phyloP scores from a whole-genome alignment of 2,329 filamentous ascomycete genomes.

The Thelonectria blattea region DNA sequence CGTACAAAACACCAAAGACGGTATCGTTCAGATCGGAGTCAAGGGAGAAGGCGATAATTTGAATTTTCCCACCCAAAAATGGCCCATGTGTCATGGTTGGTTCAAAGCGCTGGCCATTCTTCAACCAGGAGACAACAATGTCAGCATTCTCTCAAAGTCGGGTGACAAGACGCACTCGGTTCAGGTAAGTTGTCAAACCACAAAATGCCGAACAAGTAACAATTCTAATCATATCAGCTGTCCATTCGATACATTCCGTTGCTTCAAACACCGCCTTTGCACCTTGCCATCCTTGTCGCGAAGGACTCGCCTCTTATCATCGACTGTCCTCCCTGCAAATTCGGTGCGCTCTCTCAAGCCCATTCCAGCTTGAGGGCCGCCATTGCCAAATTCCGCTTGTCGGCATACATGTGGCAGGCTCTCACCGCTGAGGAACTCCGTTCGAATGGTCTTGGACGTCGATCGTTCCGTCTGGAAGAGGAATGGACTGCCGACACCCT shows the following conservation, averaged over 20 bases:
- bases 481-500: slow-evolving; percentile 73
- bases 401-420: slow-evolving; percentile 78
- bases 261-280: slow-evolving; percentile 66
- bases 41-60: not conserved
- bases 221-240: not conserved
- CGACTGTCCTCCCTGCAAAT: slow-evolving; percentile 68
- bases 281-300: slow-evolving; percentile 72
- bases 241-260: slow-evolving; percentile 57
- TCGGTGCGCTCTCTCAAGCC: slow-evolving; percentile 58
- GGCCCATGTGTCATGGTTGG: slow-evolving; percentile 26
- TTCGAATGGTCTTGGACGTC: slow-evolving; percentile 69
- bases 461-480: slow-evolving; percentile 76
- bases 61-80: slow-evolving; percentile 24
- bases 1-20: not conserved
- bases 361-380: slow-evolving; percentile 64
- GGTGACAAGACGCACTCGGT: not conserved
- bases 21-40: slow-evolving; percentile 14
- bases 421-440: slow-evolving; percentile 79
- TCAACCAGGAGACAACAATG: slow-evolving; percentile 19
- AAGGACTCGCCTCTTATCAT: slow-evolving; percentile 73
- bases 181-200: not conserved
- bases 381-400: slow-evolving; percentile 73
- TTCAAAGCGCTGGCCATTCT: slow-evolving; percentile 26
- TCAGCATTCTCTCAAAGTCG: not conserved
- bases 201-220: not conserved